Evolutionary conservation across 345 rosid species (phyloP), one percentile per base, ranked within the genome.

Genomic region (Litchi chinensis): DNA sequence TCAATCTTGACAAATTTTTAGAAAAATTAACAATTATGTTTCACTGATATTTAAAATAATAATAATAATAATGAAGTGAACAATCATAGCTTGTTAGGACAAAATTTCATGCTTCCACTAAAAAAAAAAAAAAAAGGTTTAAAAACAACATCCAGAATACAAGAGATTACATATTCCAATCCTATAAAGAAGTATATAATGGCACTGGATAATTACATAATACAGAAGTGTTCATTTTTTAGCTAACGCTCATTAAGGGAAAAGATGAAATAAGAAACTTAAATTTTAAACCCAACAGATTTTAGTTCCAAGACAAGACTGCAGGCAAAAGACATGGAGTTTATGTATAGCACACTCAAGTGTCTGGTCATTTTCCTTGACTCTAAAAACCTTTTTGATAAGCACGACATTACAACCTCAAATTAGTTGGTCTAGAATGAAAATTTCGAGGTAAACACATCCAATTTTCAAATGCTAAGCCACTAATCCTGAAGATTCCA

Each of bases 281-380:
- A 75, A 18, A 19, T 50, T 3, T 48, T n/a, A 65, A 9, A 40
- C 6, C 12, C 28, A 5, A 19, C 8, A 32, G 22, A 16, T 32
- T 32, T 32, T 24, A 10, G 22, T 52, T 28, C 37, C 46, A 26
- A 32, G 71, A 48, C 50, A 32, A n/a, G n/a, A 63, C 41, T 12
- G 9, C n/a, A 15, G 13, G 8, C 54, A 26, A 1, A 46, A 24
- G n/a, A 43, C 70, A 46, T 26, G 48, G n/a, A 7, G 16, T 48
- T 26, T 70, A 46, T 32, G 57, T 21, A 74, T 43, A 7, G 10
- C 22, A 43, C 0, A 63, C 43, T 15, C 3, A 63, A 22, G 22
- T 43, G 67, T 73, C 22, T 12, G 43, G 22, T 4, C 43, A 60
- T 74, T 74, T 74, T 74, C 16, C 37, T 63, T 1, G 52, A 73